phyloP scores from a whole-genome alignment of 2,329 filamentous ascomycete species.

The Aspergillus carbonarius region DNA sequence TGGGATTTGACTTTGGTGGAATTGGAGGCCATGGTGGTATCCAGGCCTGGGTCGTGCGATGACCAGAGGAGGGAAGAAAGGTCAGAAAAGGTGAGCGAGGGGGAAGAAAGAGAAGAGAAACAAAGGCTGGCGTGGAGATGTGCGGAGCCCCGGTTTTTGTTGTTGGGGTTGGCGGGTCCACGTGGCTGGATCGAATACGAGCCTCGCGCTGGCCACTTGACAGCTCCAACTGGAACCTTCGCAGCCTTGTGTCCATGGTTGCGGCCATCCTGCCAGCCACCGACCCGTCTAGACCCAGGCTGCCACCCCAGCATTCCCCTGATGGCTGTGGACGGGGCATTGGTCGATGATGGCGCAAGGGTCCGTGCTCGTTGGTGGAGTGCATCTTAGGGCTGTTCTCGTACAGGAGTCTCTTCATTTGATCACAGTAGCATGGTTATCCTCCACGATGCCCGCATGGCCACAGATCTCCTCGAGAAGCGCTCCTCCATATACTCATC shows the following conservation, averaged over 20 bases:
- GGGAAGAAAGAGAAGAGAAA: neutral
- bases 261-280: too few relatives aligned
- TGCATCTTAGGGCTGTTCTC: too few relatives aligned
- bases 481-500: conserved; percentile 26
- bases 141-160: neutral
- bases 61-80: neutral
- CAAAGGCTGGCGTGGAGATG: conserved; percentile 2
- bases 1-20: conserved; percentile 47
- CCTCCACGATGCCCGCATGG: conserved; percentile 30
- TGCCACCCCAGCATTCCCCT: too few relatives aligned
- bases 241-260: too few relatives aligned
- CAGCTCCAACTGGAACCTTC: too few relatives aligned
- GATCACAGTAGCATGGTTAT: too few relatives aligned
- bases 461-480: conserved; percentile 34
- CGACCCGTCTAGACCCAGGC: too few relatives aligned
- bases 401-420: too few relatives aligned
- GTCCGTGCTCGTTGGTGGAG: too few relatives aligned
- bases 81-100: neutral
- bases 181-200: neutral
- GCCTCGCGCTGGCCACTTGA: neutral
- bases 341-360: too few relatives aligned
- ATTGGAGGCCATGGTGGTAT: conserved; percentile 20
- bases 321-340: too few relatives aligned
- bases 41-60: neutral
- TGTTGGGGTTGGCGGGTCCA: neutral